Base-by-base conservation (phyloP, 2,329 filamentous ascomycete species). In the Aspergillus calidoustus region DNA sequence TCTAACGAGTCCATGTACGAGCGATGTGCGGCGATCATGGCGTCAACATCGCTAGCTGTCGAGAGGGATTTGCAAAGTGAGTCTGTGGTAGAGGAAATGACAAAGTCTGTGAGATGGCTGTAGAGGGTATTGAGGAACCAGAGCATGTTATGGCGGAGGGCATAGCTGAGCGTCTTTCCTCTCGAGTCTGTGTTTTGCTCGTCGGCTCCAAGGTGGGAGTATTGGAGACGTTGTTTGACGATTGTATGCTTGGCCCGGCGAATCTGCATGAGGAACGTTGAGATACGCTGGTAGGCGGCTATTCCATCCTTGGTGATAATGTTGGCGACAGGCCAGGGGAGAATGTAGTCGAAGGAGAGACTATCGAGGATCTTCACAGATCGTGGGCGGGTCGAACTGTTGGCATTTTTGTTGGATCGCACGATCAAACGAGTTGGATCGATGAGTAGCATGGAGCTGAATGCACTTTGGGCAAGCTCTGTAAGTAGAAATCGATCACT, bases 401-500 rank as follows among this genome's bases (percentile, higher is more conserved):
- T 67, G 31, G 77, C 59, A 71, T 77, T 59, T 73, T 80, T 65
- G 64, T 73, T 83, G 19, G 81, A 83, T 19, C 81, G 83, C 23
- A 91, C 84, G 3, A 86, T 83, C 8, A 97, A 77, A 22, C 86
- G 85, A 53, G 88, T 85, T 2, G 82, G 68, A 58, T 92, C 86
- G 1, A 91, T 76, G 1, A 79, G 78, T 0, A 77, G 67, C 1
- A 86, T 69, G 0, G 71, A 72, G 5, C 80, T 82, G 72, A 92
- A 93, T 0, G 90, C 87, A 59, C 89, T 88, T 61, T 92, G 90
- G 0, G 90, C 88, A 2, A 92, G 78, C 66, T 93, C 91, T 0
- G 91, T 95, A 30, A 97, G 80, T 0, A 90, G 83, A 71, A 94
- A 96, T 22, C 88, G 86, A 73, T 97, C 92, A 64, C 89, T 89